Evolutionary conservation across 75 land plant species (phyloP).

Genomic region (Cupressus sempervirens): DNA sequence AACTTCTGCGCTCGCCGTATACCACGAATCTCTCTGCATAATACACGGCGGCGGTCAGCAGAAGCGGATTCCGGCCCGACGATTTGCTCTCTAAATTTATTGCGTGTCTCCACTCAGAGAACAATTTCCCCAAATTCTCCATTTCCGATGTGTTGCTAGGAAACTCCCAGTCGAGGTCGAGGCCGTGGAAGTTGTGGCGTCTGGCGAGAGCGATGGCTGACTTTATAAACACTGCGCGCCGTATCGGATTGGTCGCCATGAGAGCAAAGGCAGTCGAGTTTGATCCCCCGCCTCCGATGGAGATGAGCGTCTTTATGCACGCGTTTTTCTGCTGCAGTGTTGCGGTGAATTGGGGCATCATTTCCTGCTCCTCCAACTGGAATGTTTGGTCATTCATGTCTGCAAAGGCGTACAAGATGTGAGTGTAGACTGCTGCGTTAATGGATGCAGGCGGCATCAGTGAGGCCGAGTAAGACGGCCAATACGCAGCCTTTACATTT

Average conservation of each 20-base stretch:
- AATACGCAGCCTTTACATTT: conserved; percentile 15
- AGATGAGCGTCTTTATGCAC: conserved; percentile 44
- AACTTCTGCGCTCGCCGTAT: conserved; percentile 30
- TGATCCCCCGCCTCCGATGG: conserved; percentile 53
- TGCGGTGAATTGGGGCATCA: conserved; percentile 29
- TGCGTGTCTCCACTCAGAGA: conserved; percentile 50
- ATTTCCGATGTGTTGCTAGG: conserved; percentile 50
- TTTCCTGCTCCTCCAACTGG: conserved; percentile 12
- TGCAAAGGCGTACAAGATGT: conserved; percentile 45
- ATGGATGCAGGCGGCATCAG: conserved; percentile 20
- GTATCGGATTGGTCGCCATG: conserved; percentile 29
- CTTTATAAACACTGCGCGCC: conserved; percentile 29
- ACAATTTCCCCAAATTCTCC: conserved; percentile 31
- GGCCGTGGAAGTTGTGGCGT: conserved; percentile 54
- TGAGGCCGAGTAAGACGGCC: conserved; percentile 7
- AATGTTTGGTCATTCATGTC: conserved; percentile 21
- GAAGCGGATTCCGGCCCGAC: conserved; percentile 27
- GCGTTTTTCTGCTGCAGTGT: conserved; percentile 32
- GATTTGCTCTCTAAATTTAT: conserved; percentile 19
- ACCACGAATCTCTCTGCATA: conserved; percentile 14
- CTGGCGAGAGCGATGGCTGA: conserved; percentile 47
- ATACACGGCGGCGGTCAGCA: conserved; percentile 62
- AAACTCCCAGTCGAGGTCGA: conserved; percentile 80
- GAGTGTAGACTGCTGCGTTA: conserved; percentile 36
- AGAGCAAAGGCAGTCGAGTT: conserved; percentile 24